Percentiles rank a stretch among this genome's conserved stretches.
Evolutionary conservation across 805 yeast genomes (phyloP).

Genomic region (Candida nitratophila): DNA sequence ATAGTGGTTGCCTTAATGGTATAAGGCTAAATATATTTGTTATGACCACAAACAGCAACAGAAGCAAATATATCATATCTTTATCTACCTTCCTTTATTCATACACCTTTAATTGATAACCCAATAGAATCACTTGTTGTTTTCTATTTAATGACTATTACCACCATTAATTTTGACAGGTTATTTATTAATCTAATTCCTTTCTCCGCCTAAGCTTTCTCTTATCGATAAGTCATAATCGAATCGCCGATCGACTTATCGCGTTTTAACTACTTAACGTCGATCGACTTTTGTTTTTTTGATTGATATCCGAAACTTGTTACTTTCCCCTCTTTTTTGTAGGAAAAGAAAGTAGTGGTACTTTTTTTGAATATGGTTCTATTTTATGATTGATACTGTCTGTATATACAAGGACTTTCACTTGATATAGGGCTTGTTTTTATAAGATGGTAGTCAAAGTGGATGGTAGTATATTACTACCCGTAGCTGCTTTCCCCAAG

Average conservation of each 20-base stretch:
- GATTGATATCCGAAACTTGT: too few species aligned
- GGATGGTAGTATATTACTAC: conserved; percentile 7
- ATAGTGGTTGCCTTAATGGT: conserved; percentile 21
- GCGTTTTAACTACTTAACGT: background rate
- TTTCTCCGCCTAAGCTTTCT: too few species aligned
- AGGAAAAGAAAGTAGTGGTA: too few species aligned
- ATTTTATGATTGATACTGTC: background rate
- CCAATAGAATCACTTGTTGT: too few species aligned
- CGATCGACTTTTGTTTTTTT: background rate
- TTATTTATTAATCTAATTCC: too few species aligned
- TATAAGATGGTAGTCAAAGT: background rate
- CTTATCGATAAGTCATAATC: too few species aligned
- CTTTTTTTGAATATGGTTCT: too few species aligned
- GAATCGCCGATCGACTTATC: background rate
- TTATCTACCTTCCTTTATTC: too few species aligned
- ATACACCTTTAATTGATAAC: too few species aligned
- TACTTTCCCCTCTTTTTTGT: background rate
- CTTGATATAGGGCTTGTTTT: background rate
- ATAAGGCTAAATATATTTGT: background rate
- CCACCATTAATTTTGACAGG: too few species aligned
- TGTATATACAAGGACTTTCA: too few species aligned
- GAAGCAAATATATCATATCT: background rate
- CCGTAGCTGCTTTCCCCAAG: conserved; percentile 23
- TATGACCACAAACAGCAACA: background rate
- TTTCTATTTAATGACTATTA: too few species aligned